phyloP scores from a whole-genome alignment of 352 stramenopile species.

The Thalassiosira ordinaria region DNA sequence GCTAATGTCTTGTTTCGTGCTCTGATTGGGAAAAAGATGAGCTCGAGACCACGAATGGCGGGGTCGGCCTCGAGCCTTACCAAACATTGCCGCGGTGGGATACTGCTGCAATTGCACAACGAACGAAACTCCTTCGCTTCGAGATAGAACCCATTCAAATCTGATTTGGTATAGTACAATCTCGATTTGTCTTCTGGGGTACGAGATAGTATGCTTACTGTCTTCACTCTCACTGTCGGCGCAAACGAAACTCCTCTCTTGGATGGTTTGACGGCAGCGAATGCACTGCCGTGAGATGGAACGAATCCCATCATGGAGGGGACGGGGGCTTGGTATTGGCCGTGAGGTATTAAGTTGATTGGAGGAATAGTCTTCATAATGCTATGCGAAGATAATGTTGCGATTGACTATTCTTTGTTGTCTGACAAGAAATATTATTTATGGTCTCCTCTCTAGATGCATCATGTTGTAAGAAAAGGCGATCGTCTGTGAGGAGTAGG shows the following conservation, averaged over 20 bases:
- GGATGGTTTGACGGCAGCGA: neutral
- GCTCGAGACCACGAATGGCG: conserved; percentile 34
- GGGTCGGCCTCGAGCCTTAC: conserved; percentile 15
- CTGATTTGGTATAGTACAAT: conserved; percentile 25
- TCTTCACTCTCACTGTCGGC: conserved; percentile 20
- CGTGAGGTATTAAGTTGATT: too few species aligned
- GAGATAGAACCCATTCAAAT: conserved; percentile 10
- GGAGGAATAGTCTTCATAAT: too few species aligned
- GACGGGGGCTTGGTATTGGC: neutral
- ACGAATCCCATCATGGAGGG: neutral
- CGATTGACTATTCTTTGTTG: too few species aligned
- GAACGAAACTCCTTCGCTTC: conserved; percentile 13
- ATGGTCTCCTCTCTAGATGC: too few species aligned
- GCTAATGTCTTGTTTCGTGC: conserved; percentile 23
- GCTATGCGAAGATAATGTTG: too few species aligned
- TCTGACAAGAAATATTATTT: too few species aligned
- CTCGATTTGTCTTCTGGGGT: conserved; percentile 25
- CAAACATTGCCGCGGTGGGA: neutral
- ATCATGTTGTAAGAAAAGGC: too few species aligned
- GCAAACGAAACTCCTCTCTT: conserved; percentile 30
- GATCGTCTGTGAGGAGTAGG: too few species aligned
- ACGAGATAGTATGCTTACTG: conserved; percentile 1
- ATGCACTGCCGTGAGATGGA: neutral
- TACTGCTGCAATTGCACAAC: conserved; percentile 5
- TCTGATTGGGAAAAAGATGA: conserved; percentile 18